phyloP scores from a whole-genome alignment of 805 yeast genomes.

The Alloascoidea africana region DNA sequence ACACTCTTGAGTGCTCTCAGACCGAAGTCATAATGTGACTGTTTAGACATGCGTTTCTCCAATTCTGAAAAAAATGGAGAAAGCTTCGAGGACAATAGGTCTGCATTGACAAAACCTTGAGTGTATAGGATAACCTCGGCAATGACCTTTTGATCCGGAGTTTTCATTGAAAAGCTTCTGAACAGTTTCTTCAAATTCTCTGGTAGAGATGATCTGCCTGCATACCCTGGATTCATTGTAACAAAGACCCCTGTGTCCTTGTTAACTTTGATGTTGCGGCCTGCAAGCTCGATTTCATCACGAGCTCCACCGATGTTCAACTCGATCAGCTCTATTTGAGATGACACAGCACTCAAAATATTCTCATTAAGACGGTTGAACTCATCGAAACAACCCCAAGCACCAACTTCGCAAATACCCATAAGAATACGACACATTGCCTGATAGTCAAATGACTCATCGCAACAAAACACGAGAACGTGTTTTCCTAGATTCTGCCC shows the following conservation, averaged over 20 bases:
- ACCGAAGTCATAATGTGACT: conserved; percentile 83
- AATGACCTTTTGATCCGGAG: conserved; percentile 56
- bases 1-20: conserved; percentile 65
- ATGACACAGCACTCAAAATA: conserved; percentile 72
- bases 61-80: conserved; percentile 41
- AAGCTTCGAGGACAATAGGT: conserved; percentile 26
- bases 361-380: conserved; percentile 65
- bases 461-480: conserved; percentile 85
- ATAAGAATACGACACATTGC: conserved; percentile 62
- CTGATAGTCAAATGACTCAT: conserved; percentile 70
- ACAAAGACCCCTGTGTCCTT: conserved; percentile 59
- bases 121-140: conserved; percentile 59
- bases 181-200: conserved; percentile 74
- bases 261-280: conserved; percentile 20
- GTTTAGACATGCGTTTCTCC: conserved; percentile 26
- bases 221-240: conserved; percentile 84
- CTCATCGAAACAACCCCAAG: conserved; percentile 96
- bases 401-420: conserved; percentile 73
- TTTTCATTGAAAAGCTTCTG: conserved; percentile 56
- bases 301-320: conserved; percentile 20
- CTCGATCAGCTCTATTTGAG: conserved; percentile 64
- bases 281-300: conserved; percentile 24
- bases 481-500: conserved; percentile 67
- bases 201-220: conserved; percentile 72
- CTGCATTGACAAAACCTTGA: conserved; percentile 47